phyloP scores from a whole-genome alignment of 1,139 yeast species.

The Pichia sp. region DNA sequence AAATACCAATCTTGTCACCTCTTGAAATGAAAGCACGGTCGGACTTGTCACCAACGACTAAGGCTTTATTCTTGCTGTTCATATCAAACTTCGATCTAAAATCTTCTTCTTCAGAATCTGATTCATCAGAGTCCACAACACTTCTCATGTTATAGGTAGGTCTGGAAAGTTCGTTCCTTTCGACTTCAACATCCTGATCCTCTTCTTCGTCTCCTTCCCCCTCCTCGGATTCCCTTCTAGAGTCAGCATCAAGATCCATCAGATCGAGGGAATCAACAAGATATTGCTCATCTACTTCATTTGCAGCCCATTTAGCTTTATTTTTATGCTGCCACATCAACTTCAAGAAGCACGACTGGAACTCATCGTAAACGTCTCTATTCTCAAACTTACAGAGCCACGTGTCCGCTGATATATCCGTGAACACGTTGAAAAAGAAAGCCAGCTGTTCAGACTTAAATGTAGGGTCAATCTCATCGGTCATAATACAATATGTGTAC shows the following conservation, averaged over 20 bases:
- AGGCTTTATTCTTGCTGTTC: constrained; percentile 46
- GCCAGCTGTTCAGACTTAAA: constrained; percentile 52
- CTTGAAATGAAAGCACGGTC: constrained; percentile 74
- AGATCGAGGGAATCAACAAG: constrained; percentile 40
- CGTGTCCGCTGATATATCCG: constrained; percentile 40
- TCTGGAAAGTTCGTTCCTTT: too few species aligned
- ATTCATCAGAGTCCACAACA: constrained; percentile 16
- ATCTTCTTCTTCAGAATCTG: constrained; percentile 23
- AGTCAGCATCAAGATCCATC: constrained; percentile 25
- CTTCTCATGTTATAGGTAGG: constrained; percentile 19
- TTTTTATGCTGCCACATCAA: constrained; percentile 60
- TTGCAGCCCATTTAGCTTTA: constrained; percentile 38
- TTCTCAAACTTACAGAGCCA: constrained; percentile 54
- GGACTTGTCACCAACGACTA: constrained; percentile 64
- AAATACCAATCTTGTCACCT: constrained; percentile 76
- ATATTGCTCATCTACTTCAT: constrained; percentile 38
- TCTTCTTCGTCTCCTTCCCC: constrained; percentile 25
- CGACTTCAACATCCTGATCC: constrained; percentile 16
- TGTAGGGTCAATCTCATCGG: constrained; percentile 53
- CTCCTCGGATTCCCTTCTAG: constrained; percentile 11
- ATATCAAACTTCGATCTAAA: constrained; percentile 14
- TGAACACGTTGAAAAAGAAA: constrained; percentile 58
- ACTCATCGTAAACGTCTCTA: constrained; percentile 35
- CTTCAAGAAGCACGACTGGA: constrained; percentile 46
- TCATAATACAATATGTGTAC: constrained; percentile 37